A percentile compares a stretch with the other conserved stretches of the same genome.
phyloP scores from a whole-genome alignment of 495 filamentous ascomycete genomes.

The Alectoria sarmentosa region DNA sequence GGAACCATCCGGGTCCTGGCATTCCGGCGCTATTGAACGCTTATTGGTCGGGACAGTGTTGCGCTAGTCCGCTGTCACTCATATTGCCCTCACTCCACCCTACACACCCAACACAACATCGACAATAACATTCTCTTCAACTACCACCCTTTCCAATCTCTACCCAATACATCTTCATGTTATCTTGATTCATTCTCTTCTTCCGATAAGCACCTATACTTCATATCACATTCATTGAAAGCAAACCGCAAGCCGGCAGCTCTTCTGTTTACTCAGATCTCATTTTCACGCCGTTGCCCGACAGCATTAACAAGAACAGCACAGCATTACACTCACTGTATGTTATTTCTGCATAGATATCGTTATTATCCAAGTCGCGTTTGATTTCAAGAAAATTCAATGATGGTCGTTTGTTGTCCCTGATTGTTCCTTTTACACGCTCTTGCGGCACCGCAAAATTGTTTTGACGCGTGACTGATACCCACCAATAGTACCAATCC shows the following conservation, averaged over 20 bases:
- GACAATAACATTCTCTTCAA: neutral
- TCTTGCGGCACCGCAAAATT: too few species aligned
- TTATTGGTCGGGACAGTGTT: neutral
- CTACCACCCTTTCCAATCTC: neutral
- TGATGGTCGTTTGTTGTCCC: neutral
- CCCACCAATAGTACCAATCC: neutral
- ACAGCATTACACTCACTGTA: neutral
- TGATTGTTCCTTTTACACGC: neutral
- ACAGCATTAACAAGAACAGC: neutral
- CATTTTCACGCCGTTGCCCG: neutral
- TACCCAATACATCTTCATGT: neutral
- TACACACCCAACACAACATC: neutral
- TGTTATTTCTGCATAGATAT: neutral
- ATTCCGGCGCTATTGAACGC: neutral
- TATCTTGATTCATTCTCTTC: neutral
- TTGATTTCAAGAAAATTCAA: neutral
- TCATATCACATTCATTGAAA: neutral
- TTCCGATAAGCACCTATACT: neutral
- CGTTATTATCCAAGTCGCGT: neutral
- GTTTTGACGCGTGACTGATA: neutral
- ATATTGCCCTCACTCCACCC: neutral
- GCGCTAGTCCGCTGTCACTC: neutral
- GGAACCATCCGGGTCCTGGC: neutral
- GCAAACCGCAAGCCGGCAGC: slow-evolving; percentile 1
- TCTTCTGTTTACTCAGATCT: neutral